Evolutionary conservation across 176 grass and related monocot species (phyloP).

Genomic region (Oryza nivara): DNA sequence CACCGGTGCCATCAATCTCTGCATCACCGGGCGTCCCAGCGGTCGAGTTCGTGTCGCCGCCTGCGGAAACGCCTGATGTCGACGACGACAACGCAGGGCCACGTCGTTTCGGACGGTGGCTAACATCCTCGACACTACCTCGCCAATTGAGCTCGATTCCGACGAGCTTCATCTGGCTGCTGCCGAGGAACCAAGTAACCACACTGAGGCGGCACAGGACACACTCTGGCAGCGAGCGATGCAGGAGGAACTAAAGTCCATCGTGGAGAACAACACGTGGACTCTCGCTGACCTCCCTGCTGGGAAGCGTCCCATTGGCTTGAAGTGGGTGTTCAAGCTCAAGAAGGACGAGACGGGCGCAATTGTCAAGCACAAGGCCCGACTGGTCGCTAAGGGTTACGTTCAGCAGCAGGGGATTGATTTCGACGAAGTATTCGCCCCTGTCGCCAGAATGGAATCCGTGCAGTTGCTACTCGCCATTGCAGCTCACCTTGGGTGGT

Average conservation of each 20-base stretch:
- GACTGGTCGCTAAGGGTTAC: too few species aligned
- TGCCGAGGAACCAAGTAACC: neutral
- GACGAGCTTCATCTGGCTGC: neutral
- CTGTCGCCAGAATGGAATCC: too few species aligned
- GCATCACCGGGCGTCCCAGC: too few species aligned
- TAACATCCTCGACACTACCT: neutral
- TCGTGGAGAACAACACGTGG: neutral
- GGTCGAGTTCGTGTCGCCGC: neutral
- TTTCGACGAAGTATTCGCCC: too few species aligned
- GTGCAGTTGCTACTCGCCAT: too few species aligned
- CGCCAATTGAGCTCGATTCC: neutral
- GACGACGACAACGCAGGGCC: neutral
- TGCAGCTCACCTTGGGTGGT: too few species aligned
- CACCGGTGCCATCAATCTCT: too few species aligned
- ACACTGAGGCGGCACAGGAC: neutral
- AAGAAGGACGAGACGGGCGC: neutral
- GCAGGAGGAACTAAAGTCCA: neutral
- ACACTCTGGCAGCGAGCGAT: neutral
- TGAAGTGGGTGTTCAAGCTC: neutral
- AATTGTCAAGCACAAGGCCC: neutral
- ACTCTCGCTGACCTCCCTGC: accelerated
- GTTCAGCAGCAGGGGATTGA: too few species aligned
- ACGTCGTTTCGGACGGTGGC: neutral
- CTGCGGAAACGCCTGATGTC: neutral
- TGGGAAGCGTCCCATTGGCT: neutral